Evolutionary conservation across 2,329 filamentous ascomycete species (phyloP), one percentile per base, ranked within the genome.

Genomic region (Verticillium dahliae): DNA sequence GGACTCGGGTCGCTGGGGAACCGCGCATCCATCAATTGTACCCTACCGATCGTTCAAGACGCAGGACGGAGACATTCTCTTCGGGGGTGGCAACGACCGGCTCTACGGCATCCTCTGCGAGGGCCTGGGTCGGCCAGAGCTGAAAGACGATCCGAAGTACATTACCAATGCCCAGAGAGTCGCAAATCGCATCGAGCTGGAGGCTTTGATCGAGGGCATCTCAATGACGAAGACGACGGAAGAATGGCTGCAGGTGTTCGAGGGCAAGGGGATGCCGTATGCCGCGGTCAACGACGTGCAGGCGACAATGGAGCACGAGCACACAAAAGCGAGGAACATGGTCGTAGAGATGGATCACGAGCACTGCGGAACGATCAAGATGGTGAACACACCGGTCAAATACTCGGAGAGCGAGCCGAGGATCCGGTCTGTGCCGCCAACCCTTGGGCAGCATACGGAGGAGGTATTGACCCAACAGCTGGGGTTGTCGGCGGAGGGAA

Each of bases 1-100:
- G 67, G 95, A 99, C 72, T 85, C 87, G 0, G 95, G 95, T 0
- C 84, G 95, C 65, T 98, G 95, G 94, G 95, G 95, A 6, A 99
- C 95, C 3, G 94, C 94, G 54, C 95, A 99, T 80, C 95, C 94
- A n/a, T 96, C 92, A 0, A 98, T 99, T 72, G 95, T 99, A 0
- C 95, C 95, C 0, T 99, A 99, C 74, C 88, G 89, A 69, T 91
- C 92, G 0, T 99, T 91, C 73, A 82, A 85, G 69, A 91, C 89
- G 4, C 84, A 83, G 60, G 87, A 92, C 64, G 86, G 87, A n/a
- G 85, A 86, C 62, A 81, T 91, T 39, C 80, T 92, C 22, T 81
- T 90, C 56, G 89, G 89, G 4, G 88, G 88, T 34, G 88, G 87
- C n/a, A 91, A 91, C 67, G 86, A 90, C 69, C 81, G 84, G 6